phyloP scores from a whole-genome alignment of 495 filamentous ascomycete genomes.

The Xylaria grammica region DNA sequence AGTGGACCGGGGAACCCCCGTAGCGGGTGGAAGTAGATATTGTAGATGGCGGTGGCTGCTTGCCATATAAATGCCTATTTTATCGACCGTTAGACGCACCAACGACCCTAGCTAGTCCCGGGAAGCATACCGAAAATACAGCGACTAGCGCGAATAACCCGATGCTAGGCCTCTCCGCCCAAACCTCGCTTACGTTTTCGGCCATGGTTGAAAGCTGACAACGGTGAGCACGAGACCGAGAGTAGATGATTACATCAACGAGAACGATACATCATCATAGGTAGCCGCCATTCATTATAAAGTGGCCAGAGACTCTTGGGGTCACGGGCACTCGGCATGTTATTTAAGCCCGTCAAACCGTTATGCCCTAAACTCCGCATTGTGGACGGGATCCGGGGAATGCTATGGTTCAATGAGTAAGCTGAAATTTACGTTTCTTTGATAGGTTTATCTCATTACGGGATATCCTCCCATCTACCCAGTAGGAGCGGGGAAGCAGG shows the following conservation, averaged over 20 bases:
- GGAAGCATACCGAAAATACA: constrained; percentile 14
- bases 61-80: constrained; percentile 24
- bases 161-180: constrained; percentile 11
- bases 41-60: constrained; percentile 42
- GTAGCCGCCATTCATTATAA: neutral
- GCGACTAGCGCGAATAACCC: constrained; percentile 3
- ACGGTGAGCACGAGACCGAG: neutral
- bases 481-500: neutral
- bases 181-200: neutral
- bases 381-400: neutral
- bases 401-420: too few relatives aligned
- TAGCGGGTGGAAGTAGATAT: constrained; percentile 58
- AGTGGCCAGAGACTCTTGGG: neutral
- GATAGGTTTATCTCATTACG: too few relatives aligned
- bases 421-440: too few relatives aligned
- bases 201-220: constrained; percentile 1
- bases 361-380: neutral
- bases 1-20: constrained; percentile 56
- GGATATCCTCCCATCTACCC: too few relatives aligned
- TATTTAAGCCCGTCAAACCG: neutral
- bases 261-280: neutral
- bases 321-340: neutral
- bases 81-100: constrained; percentile 8
- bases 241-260: neutral
- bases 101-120: neutral